Conservation (phyloP, 495 filamentous ascomycete genomes). For the Aspergillus affinis region DNA sequence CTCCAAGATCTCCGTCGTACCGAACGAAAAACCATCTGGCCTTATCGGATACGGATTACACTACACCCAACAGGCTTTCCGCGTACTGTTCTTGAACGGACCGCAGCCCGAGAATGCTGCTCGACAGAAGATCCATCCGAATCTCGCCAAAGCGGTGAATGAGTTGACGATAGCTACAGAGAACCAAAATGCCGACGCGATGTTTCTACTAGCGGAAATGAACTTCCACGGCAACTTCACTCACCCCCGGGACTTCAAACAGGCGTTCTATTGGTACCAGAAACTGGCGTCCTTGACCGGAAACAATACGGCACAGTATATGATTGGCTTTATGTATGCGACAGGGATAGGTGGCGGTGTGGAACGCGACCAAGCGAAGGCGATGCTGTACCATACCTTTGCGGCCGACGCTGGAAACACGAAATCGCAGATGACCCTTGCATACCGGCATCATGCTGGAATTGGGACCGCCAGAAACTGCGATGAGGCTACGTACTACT, state of each 20-base stretch:
- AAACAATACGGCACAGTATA: constrained; percentile 89
- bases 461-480: constrained; percentile 85
- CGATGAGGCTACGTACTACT: constrained; percentile 80
- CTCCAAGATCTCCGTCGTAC: constrained; percentile 26
- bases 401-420: constrained; percentile 83
- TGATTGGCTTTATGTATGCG: constrained; percentile 95
- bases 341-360: constrained; percentile 85
- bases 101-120: constrained; percentile 29
- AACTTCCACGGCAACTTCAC: constrained; percentile 96
- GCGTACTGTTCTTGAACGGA: constrained; percentile 52
- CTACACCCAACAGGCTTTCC: constrained; percentile 49
- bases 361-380: constrained; percentile 85
- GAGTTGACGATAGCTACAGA: constrained; percentile 74
- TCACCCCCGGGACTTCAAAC: constrained; percentile 77
- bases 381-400: constrained; percentile 91
- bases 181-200: constrained; percentile 76
- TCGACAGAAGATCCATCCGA: constrained; percentile 29
- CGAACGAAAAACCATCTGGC: constrained; percentile 42
- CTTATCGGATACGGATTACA: constrained; percentile 45
- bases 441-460: constrained; percentile 80
- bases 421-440: constrained; percentile 89
- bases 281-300: constrained; percentile 73
- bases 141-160: constrained; percentile 57
- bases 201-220: constrained; percentile 89
- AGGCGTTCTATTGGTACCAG: constrained; percentile 80